phyloP scores from a whole-genome alignment of 2,329 filamentous ascomycete genomes.

The Rosellinia necatrix region DNA sequence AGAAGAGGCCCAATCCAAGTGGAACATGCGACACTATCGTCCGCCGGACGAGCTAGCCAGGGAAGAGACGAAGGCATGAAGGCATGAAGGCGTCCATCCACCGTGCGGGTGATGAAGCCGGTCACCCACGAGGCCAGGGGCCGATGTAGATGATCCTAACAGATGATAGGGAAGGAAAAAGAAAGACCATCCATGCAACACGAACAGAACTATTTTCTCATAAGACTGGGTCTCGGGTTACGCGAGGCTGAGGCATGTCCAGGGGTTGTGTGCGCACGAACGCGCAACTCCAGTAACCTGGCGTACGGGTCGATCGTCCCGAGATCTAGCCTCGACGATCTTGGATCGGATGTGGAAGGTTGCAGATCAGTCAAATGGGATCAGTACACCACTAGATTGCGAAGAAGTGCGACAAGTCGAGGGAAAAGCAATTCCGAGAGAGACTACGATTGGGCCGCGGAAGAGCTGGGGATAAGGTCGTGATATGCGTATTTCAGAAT shows the following conservation, averaged over 20 bases:
- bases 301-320: slow-evolving; percentile 27
- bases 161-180: slow-evolving; percentile 20
- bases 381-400: slow-evolving; percentile 8
- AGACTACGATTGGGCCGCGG: slow-evolving; percentile 30
- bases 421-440: slow-evolving; percentile 26
- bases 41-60: not conserved
- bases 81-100: slow-evolving; percentile 2
- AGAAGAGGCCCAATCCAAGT: slow-evolving; percentile 9
- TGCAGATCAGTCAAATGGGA: slow-evolving; percentile 20
- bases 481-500: slow-evolving; percentile 28
- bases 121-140: slow-evolving; percentile 6
- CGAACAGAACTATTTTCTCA: slow-evolving; percentile 25
- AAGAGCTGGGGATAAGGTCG: slow-evolving; percentile 24
- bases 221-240: slow-evolving; percentile 28
- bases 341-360: slow-evolving; percentile 17
- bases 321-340: slow-evolving; percentile 19
- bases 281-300: slow-evolving; percentile 21
- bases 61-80: not conserved
- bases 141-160: slow-evolving; percentile 5
- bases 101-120: slow-evolving; percentile 7
- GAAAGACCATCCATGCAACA: slow-evolving; percentile 22
- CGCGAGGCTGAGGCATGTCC: slow-evolving; percentile 19
- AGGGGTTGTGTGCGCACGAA: slow-evolving; percentile 3
- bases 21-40: slow-evolving; percentile 11
- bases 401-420: slow-evolving; percentile 23